A percentile compares a stretch with the other conserved stretches of the same genome.
Conservation (phyloP, 805 yeast genomes). For the Candida loeiensis region DNA sequence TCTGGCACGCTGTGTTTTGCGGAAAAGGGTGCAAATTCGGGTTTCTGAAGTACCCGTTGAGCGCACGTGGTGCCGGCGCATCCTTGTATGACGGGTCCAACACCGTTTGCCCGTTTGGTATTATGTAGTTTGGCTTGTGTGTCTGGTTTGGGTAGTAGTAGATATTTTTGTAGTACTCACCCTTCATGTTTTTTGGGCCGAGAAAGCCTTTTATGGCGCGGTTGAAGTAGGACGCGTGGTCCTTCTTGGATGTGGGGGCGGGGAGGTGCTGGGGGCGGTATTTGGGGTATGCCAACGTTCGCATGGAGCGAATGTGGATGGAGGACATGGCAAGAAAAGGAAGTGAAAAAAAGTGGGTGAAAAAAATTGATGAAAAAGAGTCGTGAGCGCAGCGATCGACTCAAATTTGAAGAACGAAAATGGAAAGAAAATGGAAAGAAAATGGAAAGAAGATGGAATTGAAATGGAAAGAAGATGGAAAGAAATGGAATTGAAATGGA, state of each 20-base stretch:
- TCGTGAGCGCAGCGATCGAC: neutral
- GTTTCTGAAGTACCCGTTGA: constrained; percentile 14
- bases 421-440: no score
- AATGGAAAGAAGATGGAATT: no score
- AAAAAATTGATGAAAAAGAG: neutral
- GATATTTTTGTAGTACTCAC: constrained; percentile 75
- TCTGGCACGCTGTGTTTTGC: constrained; percentile 60
- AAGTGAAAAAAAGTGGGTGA: neutral
- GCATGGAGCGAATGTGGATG: constrained; percentile 18
- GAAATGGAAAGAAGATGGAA: no score
- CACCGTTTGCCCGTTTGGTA: constrained; percentile 46
- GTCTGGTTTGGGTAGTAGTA: constrained; percentile 64
- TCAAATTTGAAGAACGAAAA: no score
- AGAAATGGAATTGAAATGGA: no score
- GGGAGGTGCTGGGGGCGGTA: constrained; percentile 33
- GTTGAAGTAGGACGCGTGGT: constrained; percentile 51
- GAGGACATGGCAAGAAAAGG: neutral
- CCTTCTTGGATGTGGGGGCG: constrained; percentile 32
- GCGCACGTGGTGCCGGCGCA: constrained; percentile 12
- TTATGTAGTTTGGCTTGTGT: constrained; percentile 70
- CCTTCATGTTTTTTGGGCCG: constrained; percentile 81
- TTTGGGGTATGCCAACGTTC: constrained; percentile 34
- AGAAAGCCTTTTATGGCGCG: constrained; percentile 68
- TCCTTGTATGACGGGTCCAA: constrained; percentile 20
- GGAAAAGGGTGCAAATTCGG: constrained; percentile 76